These are phyloP conservation scores for Orbilia oligospora DNA, from an alignment of 2,329 filamentous ascomycete species.

Conservation along the genomic window DNA sequence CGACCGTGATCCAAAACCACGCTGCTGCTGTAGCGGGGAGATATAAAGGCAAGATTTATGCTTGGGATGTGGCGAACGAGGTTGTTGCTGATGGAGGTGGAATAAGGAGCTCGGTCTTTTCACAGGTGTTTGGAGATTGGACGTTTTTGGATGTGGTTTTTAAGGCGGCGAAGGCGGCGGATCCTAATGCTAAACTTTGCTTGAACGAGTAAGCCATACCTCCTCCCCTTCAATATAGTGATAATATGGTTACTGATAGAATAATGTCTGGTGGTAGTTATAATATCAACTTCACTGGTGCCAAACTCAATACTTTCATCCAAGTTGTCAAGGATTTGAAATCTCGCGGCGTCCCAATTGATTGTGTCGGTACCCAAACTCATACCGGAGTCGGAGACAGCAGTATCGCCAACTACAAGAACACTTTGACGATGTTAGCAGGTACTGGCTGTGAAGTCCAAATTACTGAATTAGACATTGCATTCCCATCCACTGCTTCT, in stretches of 20 bases:
- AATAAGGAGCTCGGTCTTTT: conserved; percentile 40
- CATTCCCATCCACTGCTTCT: conserved; percentile 71
- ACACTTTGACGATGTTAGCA: conserved; percentile 56
- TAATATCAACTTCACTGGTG: conserved; percentile 48
- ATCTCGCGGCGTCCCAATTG: conserved; percentile 43
- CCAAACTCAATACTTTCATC: conserved; percentile 48
- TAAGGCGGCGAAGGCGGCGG: conserved; percentile 40
- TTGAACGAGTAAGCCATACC: conserved; percentile 36
- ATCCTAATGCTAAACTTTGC: conserved; percentile 51
- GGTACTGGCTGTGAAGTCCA: conserved; percentile 72
- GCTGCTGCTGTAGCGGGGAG: conserved; percentile 72
- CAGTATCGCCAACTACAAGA: conserved; percentile 65
- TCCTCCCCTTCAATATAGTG: too few species aligned
- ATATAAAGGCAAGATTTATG: conserved; percentile 76
- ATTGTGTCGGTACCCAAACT: conserved; percentile 53
- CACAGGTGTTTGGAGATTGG: conserved; percentile 48
- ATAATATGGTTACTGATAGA: too few species aligned
- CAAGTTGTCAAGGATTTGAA: conserved; percentile 52
- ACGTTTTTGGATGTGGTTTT: conserved; percentile 56
- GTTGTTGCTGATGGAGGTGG: conserved; percentile 48
- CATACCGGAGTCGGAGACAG: conserved; percentile 66
- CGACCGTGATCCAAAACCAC: conserved; percentile 73
- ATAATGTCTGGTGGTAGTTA: conserved; percentile 15
- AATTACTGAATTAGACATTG: conserved; percentile 78
- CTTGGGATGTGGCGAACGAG: conserved; percentile 68